Evolutionary conservation across 2,329 filamentous ascomycete genomes (phyloP).

Genomic region (Sporothrix pallida): DNA sequence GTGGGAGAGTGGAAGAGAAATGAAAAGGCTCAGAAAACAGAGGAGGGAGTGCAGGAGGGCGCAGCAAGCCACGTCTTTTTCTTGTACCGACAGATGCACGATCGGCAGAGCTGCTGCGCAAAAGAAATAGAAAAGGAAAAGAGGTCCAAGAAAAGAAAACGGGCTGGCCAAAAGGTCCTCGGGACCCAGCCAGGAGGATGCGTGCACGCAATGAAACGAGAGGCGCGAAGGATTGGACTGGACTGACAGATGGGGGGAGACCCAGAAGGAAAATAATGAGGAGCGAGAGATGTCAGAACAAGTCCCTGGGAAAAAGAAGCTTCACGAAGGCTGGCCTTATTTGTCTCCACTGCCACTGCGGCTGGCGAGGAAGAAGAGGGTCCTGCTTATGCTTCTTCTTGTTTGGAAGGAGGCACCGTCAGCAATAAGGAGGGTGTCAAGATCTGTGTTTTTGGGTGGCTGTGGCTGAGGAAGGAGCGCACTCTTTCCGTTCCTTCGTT

Average conservation of each 20-base stretch:
- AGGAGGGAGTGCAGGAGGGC: not conserved
- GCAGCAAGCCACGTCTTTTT: slow-evolving; percentile 26
- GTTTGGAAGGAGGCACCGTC: slow-evolving; percentile 13
- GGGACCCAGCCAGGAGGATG: slow-evolving; percentile 16
- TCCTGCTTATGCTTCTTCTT: slow-evolving; percentile 8
- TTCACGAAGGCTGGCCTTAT: not conserved
- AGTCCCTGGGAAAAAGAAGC: slow-evolving; percentile 15
- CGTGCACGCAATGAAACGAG: slow-evolving; percentile 25
- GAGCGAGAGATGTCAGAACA: not conserved
- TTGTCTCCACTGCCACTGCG: slow-evolving; percentile 22
- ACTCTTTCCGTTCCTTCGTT: slow-evolving; percentile 11
- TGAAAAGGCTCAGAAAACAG: not conserved
- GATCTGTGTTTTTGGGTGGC: not conserved
- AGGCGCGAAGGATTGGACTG: slow-evolving; percentile 1
- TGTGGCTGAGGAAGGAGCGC: slow-evolving; percentile 26
- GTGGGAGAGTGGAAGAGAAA: not conserved
- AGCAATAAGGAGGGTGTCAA: slow-evolving; percentile 11
- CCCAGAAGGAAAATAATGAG: not conserved
- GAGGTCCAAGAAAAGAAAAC: not conserved
- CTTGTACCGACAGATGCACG: slow-evolving; percentile 2
- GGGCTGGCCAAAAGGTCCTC: not conserved
- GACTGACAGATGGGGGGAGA: not conserved
- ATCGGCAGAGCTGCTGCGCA: slow-evolving; percentile 20
- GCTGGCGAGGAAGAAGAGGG: slow-evolving; percentile 21
- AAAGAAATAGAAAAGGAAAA: not conserved